phyloP scores from a whole-genome alignment of 257 asterid species.

The Verbascum thapsus region DNA sequence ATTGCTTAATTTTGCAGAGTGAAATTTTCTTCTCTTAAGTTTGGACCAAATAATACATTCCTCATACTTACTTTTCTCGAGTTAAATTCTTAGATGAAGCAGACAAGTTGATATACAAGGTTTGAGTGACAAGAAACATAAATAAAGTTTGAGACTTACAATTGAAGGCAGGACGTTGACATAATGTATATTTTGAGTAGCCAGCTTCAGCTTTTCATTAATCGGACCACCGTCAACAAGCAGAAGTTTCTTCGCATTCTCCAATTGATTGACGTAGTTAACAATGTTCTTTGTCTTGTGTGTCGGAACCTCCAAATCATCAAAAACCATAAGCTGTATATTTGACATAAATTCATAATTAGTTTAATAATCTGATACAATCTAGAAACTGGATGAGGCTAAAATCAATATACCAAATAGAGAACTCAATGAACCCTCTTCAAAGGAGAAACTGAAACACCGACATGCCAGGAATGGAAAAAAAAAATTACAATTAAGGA shows the following conservation, averaged over 20 bases:
- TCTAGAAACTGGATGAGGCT: conserved; percentile 6
- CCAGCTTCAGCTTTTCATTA: conserved; percentile 73
- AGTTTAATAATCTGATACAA: conserved; percentile 29
- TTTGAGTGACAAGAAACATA: background rate
- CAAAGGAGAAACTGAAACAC: background rate
- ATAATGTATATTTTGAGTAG: conserved; percentile 85
- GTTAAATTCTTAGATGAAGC: no score
- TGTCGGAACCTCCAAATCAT: conserved; percentile 75
- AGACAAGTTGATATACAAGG: background rate
- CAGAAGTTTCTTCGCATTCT: conserved; percentile 71
- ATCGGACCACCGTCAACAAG: conserved; percentile 85
- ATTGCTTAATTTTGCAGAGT: no score
- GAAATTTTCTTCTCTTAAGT: no score
- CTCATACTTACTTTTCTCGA: no score
- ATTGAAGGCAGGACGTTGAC: conserved; percentile 82
- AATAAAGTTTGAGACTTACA: conserved; percentile 51
- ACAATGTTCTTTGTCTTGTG: conserved; percentile 90
- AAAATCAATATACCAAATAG: conserved; percentile 4
- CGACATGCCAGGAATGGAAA: background rate
- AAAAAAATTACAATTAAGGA: no score
- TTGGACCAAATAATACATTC: no score
- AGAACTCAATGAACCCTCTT: background rate
- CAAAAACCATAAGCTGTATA: conserved; percentile 81
- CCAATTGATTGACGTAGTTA: conserved; percentile 66
- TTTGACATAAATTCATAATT: conserved; percentile 21